Base-by-base conservation (phyloP, 257 asterid species). In the Penstemon barbatus region DNA sequence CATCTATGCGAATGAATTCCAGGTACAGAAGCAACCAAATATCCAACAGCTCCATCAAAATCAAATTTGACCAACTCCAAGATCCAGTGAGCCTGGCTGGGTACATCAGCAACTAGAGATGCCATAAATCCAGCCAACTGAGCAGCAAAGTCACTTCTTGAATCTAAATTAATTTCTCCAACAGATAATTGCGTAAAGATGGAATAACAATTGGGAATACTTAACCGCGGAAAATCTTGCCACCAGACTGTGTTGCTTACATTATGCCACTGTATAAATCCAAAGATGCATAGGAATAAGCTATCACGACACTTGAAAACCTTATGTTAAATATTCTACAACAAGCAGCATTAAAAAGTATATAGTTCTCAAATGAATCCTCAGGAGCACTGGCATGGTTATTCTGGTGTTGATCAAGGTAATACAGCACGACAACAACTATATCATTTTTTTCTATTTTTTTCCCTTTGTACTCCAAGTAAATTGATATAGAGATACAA, bases 171-270 rank as follows among this genome's bases (percentile, higher is more conserved):
- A 25, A 61, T 63, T 67, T 74, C 82, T 65, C 69, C 91, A 61
- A 15, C 74, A 25, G 91, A 71, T 64, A 87, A 81, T 73, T 74
- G 84, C 63, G 85, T 73, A 79, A 91, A 89, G 75, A 91, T 89
- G 61, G 97, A 78, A 13, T 58, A 73, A 77, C 80, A 80, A 66
- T 85, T 76, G 60, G 97, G 88, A 66, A 65, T 59, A 61, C 62
- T 72, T 72, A 78, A 71, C 60, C 79, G 87, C 49, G 96, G 93
- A 68, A 91, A 91, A 76, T 89, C 97, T 78, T 91, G 97, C 96
- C 96, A 91, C 97, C 97, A 91, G 39, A 91, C 88, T 73, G 97
- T 85, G 74, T 91, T 91, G n/a, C 91, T 82, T 65, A 89, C 88
- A 57, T 71, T 70, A 70, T 69, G 85, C 97, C 97, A 91, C 96